phyloP scores from a whole-genome alignment of 805 yeast genomes.

The Diddensiella caesifluorescens region DNA sequence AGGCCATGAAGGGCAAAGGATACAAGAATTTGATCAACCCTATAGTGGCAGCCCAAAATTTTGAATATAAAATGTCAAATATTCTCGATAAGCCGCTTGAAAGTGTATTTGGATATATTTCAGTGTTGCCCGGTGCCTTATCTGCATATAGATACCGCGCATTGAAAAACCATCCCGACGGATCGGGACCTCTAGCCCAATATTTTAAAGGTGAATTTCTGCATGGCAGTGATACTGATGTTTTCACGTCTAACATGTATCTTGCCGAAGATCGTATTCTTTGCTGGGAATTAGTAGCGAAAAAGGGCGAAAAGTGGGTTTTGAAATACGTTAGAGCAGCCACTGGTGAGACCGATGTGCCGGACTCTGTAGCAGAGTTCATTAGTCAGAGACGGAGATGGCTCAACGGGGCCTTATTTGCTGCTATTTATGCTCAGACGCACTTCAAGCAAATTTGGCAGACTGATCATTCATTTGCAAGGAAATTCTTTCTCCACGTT shows the following conservation, averaged over 20 bases:
- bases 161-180: slow-evolving; percentile 74
- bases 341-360: slow-evolving; percentile 95
- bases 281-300: slow-evolving; percentile 95
- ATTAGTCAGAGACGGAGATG: slow-evolving; percentile 96
- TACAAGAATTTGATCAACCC: slow-evolving; percentile 83
- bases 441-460: slow-evolving; percentile 86
- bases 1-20: slow-evolving; percentile 87
- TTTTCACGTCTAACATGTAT: slow-evolving; percentile 94
- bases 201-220: slow-evolving; percentile 84
- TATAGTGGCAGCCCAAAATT: slow-evolving; percentile 91
- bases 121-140: slow-evolving; percentile 92
- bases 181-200: slow-evolving; percentile 84
- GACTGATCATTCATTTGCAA: slow-evolving; percentile 73
- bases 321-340: slow-evolving; percentile 89
- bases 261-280: slow-evolving; percentile 94
- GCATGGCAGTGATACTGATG: slow-evolving; percentile 59
- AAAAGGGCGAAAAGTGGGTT: slow-evolving; percentile 77
- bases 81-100: slow-evolving; percentile 92
- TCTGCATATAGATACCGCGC: slow-evolving; percentile 93
- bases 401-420: slow-evolving; percentile 97
- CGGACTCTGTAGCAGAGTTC: slow-evolving; percentile 90
- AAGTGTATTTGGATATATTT: slow-evolving; percentile 84
- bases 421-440: slow-evolving; percentile 82
- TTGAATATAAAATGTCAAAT: slow-evolving; percentile 96
- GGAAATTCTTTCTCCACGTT: slow-evolving; percentile 76